Evolutionary conservation across 495 filamentous ascomycete genomes (phyloP).

Genomic region (Usnea hakonensis): DNA sequence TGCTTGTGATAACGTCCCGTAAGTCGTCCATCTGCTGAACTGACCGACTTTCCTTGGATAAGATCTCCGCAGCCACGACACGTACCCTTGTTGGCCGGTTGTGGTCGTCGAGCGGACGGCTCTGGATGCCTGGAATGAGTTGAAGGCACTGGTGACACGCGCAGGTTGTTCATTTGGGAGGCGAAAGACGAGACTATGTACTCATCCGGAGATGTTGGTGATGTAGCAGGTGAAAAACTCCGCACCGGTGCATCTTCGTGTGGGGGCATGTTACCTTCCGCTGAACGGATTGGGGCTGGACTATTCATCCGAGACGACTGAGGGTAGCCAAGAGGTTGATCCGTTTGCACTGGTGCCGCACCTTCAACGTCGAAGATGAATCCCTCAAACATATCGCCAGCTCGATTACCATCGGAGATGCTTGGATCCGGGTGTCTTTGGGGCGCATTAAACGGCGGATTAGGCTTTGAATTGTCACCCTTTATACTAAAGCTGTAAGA

Average conservation of each 20-base stretch:
- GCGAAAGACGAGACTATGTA: conserved; percentile 20
- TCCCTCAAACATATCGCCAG: conserved; percentile 36
- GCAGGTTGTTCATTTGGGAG: conserved; percentile 24
- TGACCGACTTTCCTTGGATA: conserved; percentile 88
- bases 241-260: conserved; percentile 46
- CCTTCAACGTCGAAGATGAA: conserved; percentile 23
- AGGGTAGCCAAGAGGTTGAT: neutral
- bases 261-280: neutral
- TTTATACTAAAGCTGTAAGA: conserved; percentile 56
- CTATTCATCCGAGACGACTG: neutral
- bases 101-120: conserved; percentile 28
- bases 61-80: conserved; percentile 74
- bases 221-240: conserved; percentile 35
- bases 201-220: conserved; percentile 29
- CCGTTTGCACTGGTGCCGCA: neutral
- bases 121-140: conserved; percentile 23
- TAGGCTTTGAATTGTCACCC: conserved; percentile 67
- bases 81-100: conserved; percentile 50
- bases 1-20: conserved; percentile 89
- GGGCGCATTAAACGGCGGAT: conserved; percentile 32
- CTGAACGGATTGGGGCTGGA: neutral
- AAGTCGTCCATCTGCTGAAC: conserved; percentile 84
- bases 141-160: conserved; percentile 24
- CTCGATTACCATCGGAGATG: conserved; percentile 19
- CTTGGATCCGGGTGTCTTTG: neutral